These are phyloP conservation scores for Xylaria bambusicola DNA, from an alignment of 495 filamentous ascomycete species.

Conservation along the genomic window DNA sequence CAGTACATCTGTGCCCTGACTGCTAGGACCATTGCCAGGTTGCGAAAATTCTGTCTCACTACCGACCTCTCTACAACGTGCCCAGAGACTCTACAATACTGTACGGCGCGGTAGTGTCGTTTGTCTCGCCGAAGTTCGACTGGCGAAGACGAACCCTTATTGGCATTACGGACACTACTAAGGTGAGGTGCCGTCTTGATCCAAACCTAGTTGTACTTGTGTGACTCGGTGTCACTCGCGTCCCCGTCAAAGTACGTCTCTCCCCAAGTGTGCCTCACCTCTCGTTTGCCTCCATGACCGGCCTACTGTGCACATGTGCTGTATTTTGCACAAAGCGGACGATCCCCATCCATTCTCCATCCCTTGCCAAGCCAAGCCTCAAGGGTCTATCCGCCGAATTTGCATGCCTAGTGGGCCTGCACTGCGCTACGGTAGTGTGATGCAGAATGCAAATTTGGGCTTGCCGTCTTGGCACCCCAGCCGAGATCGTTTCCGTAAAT, in stretches of 20 bases:
- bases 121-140: not conserved
- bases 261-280: not conserved
- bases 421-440: conserved; percentile 8
- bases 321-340: not conserved
- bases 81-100: not conserved
- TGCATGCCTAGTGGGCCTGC: conserved; percentile 5
- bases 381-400: conserved; percentile 10
- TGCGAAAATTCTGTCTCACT: not conserved
- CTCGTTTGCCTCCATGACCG: no score
- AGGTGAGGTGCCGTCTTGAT: no score
- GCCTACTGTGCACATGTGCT: no score
- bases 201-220: not conserved
- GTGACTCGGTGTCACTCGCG: conserved; percentile 1
- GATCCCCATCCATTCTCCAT: conserved; percentile 4
- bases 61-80: not conserved
- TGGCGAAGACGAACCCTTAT: no score
- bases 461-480: conserved; percentile 12
- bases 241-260: conserved; percentile 5
- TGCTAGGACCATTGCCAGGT: not conserved
- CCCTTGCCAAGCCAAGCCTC: conserved; percentile 2
- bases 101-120: not conserved
- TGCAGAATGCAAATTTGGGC: conserved; percentile 9
- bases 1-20: not conserved
- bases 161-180: not conserved
- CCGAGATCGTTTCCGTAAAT: not conserved